phyloP scores from a whole-genome alignment of 106 monocot species.

The Allium cepa region DNA sequence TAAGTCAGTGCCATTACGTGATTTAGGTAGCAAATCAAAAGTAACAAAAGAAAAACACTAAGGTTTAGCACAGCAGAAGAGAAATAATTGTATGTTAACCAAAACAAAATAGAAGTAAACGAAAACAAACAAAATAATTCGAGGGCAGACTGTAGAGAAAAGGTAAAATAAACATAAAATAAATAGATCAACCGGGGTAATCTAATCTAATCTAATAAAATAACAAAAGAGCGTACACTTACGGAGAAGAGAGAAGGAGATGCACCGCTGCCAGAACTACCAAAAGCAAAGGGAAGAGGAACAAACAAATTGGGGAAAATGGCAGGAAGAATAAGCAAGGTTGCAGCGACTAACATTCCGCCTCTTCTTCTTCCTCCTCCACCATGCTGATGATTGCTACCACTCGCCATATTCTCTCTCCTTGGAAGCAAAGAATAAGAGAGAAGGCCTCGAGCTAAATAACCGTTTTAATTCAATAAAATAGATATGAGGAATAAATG shows the following conservation, averaged over 20 bases:
- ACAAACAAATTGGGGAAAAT: conserved; percentile 43
- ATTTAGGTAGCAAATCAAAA: too few species aligned
- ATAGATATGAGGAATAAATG: not conserved
- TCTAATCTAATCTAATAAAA: not conserved
- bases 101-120: not conserved
- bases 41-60: too few species aligned
- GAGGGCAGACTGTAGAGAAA: not conserved
- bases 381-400: conserved; percentile 14
- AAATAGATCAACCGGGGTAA: not conserved
- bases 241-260: conserved; percentile 73
- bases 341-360: conserved; percentile 23
- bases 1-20: too few species aligned
- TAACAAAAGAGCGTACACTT: not conserved
- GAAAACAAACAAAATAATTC: not conserved
- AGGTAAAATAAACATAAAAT: not conserved
- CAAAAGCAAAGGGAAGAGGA: conserved; percentile 17
- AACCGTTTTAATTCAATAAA: not conserved
- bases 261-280: conserved; percentile 21
- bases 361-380: conserved; percentile 14
- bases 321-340: conserved; percentile 44
- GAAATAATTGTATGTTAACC: too few species aligned
- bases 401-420: conserved; percentile 3
- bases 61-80: too few species aligned
- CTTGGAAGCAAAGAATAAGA: too few species aligned
- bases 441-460: not conserved